Percentiles rank a stretch among this genome's conserved stretches.
Conservation (phyloP, 768 basidiomycete genomes). For the Rossbeevera mucosa region DNA sequence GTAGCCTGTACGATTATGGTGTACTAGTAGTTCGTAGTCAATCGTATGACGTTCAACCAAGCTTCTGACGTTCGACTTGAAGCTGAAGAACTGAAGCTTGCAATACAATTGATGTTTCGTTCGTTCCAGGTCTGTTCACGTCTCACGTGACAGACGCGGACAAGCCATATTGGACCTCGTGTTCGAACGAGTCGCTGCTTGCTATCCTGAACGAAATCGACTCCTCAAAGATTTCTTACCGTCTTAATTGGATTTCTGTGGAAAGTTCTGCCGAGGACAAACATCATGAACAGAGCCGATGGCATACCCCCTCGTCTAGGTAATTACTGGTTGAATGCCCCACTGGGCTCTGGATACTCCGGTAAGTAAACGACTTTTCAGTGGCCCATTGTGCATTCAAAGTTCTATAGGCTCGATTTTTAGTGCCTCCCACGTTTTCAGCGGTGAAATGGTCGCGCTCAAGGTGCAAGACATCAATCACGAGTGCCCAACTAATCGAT, state of each 20-base stretch:
- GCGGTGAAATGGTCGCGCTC: constrained; percentile 58
- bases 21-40: too few relatives aligned
- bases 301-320: constrained; percentile 39
- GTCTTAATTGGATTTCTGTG: neutral
- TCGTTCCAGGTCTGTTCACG: too few relatives aligned
- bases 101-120: too few relatives aligned
- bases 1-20: too few relatives aligned
- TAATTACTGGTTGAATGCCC: constrained; percentile 57
- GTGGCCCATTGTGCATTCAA: neutral
- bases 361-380: constrained; percentile 38
- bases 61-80: too few relatives aligned
- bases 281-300: constrained; percentile 15
- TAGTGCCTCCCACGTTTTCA: constrained; percentile 55
- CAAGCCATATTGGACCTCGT: neutral
- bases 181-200: neutral
- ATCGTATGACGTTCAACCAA: too few relatives aligned
- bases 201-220: neutral
- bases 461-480: constrained; percentile 69
- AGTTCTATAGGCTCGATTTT: constrained; percentile 63
- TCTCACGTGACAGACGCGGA: constrained; percentile 31
- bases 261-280: neutral
- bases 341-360: constrained; percentile 70
- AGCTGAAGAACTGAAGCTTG: too few relatives aligned
- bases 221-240: neutral
- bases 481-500: constrained; percentile 72